These are phyloP conservation scores for Baeospora myosura DNA, from an alignment of 1,284 basidiomycete genomes.

Conservation along the genomic window DNA sequence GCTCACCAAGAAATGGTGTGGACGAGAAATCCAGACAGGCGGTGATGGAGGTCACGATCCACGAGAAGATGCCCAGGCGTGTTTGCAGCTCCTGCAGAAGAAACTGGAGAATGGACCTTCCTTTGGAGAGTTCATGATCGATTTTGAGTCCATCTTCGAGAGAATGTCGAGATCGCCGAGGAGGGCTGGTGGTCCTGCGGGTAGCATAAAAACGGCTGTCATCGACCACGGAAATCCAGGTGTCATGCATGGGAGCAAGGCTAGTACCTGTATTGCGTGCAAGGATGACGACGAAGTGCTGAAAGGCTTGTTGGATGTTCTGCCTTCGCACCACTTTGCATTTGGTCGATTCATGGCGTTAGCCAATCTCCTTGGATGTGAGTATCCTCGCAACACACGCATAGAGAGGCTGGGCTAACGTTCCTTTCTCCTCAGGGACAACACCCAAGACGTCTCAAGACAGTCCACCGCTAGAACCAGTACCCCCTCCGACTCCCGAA, in stretches of 20 bases:
- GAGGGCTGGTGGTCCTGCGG: conserved; percentile 33
- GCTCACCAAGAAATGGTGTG: conserved; percentile 87
- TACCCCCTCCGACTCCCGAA: conserved; percentile 27
- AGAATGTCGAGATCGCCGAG: conserved; percentile 54
- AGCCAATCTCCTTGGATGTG: conserved; percentile 73
- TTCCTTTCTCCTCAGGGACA: conserved; percentile 38
- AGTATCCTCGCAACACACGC: conserved; percentile 24
- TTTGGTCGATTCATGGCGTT: conserved; percentile 79
- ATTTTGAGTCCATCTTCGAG: conserved; percentile 83
- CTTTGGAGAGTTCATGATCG: conserved; percentile 81
- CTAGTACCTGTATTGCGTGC: conserved; percentile 68
- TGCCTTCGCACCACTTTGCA: conserved; percentile 68
- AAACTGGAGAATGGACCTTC: conserved; percentile 76
- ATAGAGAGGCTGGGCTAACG: neutral
- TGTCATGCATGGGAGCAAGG: conserved; percentile 77
- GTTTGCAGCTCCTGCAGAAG: conserved; percentile 72
- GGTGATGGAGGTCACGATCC: conserved; percentile 83
- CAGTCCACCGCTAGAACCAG: conserved; percentile 22
- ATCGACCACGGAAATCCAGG: conserved; percentile 81
- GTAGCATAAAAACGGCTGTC: conserved; percentile 54
- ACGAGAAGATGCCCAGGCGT: conserved; percentile 85
- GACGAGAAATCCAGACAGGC: conserved; percentile 74
- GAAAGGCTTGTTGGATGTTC: conserved; percentile 50
- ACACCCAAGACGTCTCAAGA: conserved; percentile 43
- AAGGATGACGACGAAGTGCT: conserved; percentile 70